Percentiles rank a stretch among this genome's conserved stretches.
Evolutionary conservation across 169 alveolate genomes (phyloP).

Genomic region (Plasmodium inui): DNA sequence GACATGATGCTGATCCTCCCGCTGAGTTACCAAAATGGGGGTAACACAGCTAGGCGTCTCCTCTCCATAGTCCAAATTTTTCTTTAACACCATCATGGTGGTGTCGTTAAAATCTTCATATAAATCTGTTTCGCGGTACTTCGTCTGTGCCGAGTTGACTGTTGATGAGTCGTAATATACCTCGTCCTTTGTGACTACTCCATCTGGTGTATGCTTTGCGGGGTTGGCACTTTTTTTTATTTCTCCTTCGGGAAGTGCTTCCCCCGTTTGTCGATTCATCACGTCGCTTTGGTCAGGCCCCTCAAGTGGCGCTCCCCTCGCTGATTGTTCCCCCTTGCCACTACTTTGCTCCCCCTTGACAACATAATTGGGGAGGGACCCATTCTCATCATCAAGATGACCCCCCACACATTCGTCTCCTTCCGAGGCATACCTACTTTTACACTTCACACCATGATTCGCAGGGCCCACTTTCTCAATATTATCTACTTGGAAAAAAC

Average conservation of each 20-base stretch:
- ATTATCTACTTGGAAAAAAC: background rate
- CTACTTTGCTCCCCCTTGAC: background rate
- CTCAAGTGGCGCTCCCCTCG: background rate
- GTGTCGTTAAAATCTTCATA: background rate
- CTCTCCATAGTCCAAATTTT: background rate
- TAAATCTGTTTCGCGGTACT: background rate
- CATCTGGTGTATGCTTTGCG: background rate
- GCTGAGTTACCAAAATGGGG: background rate
- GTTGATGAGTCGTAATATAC: background rate
- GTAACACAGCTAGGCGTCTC: background rate
- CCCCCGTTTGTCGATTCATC: background rate
- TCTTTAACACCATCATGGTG: background rate
- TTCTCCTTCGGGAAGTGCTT: background rate
- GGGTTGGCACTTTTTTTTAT: background rate
- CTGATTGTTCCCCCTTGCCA: background rate
- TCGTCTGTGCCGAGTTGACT: background rate
- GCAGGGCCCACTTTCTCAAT: background rate
- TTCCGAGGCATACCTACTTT: background rate
- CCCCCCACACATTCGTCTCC: background rate
- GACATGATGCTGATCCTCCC: background rate
- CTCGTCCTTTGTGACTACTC: background rate
- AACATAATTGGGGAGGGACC: background rate
- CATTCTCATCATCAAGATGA: background rate
- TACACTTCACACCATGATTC: background rate
- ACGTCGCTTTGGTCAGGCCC: background rate